Conservation (phyloP, 2,329 filamentous ascomycete species). For the Colletotrichum sp. region DNA sequence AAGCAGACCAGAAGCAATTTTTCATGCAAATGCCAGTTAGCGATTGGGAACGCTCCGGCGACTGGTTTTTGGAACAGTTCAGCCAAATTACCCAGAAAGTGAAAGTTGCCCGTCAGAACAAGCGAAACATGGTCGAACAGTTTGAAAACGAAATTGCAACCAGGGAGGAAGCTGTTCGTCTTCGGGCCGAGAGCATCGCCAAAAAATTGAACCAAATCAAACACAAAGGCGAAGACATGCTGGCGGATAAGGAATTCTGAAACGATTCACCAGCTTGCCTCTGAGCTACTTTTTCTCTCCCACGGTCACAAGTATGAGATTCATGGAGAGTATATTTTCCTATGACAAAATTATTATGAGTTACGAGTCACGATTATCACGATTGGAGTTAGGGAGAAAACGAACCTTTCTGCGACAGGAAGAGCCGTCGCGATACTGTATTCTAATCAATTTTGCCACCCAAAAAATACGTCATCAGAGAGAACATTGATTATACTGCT, state of each 20-base stretch:
- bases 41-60: constrained; percentile 65
- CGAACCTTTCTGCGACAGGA: background rate
- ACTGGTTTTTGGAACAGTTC: constrained; percentile 65
- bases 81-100: constrained; percentile 52
- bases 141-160: constrained; percentile 62
- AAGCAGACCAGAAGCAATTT: constrained; percentile 52
- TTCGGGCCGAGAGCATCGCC: constrained; percentile 58
- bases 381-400: background rate
- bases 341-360: constrained; percentile 19
- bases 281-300: background rate
- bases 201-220: constrained; percentile 60
- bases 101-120: constrained; percentile 52
- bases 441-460: background rate
- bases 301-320: background rate
- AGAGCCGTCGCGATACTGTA: background rate
- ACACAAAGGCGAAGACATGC: constrained; percentile 61
- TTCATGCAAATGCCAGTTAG: constrained; percentile 58
- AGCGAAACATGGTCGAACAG: constrained; percentile 51
- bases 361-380: constrained; percentile 8
- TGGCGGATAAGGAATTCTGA: constrained; percentile 47
- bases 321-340: background rate
- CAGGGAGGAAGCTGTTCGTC: constrained; percentile 59
- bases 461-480: background rate
- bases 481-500: constrained; percentile 41
- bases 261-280: background rate